These are phyloP conservation scores for Symmetrospora coprosmae DNA, from an alignment of 768 basidiomycete species.

Conservation along the genomic window DNA sequence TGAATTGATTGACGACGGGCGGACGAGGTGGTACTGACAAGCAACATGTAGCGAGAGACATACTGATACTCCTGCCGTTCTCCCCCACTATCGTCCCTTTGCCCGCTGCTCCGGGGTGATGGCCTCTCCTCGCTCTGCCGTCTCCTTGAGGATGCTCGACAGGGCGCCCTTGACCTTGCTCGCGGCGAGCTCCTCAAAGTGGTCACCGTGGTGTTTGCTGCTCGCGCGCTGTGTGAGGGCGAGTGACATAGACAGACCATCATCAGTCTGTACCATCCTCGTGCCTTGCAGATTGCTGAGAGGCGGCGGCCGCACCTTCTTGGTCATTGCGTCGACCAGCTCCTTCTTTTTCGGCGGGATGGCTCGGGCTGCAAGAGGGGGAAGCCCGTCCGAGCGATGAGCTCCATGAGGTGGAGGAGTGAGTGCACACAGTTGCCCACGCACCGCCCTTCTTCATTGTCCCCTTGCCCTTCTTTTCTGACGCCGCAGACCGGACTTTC, in stretches of 20 bases:
- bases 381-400: no score
- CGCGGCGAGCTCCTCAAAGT: slow-evolving; percentile 3
- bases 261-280: no score
- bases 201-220: background rate
- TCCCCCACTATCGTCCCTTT: no score
- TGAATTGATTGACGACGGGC: no score
- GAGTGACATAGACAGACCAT: background rate
- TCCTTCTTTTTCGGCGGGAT: slow-evolving; percentile 14
- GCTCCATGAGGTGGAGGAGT: no score
- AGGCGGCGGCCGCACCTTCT: slow-evolving; percentile 7
- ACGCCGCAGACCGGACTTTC: background rate
- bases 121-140: background rate
- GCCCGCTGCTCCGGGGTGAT: no score
- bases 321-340: slow-evolving; percentile 6
- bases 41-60: no score
- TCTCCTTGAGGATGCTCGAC: slow-evolving; percentile 11
- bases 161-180: slow-evolving; percentile 12
- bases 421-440: no score
- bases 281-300: background rate
- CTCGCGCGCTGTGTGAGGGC: background rate
- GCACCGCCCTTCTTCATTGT: slow-evolving; percentile 18
- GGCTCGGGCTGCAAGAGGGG: background rate
- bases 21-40: no score
- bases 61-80: no score
- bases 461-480: background rate